phyloP scores from a whole-genome alignment of 768 basidiomycete genomes.

The Kwoniella botswanensis region DNA sequence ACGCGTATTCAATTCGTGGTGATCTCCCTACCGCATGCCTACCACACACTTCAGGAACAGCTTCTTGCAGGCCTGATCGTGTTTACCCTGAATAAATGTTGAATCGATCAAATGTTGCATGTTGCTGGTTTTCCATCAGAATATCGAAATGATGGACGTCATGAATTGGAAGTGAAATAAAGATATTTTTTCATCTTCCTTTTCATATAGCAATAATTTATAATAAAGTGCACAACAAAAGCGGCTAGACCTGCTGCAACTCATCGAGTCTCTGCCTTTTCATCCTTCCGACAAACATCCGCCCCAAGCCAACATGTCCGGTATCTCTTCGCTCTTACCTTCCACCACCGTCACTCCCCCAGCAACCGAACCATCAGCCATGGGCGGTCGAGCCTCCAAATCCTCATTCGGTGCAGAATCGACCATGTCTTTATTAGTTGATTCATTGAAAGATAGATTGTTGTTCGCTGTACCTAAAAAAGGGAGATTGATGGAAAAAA shows the following conservation, averaged over 20 bases:
- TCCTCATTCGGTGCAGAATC: slow-evolving; percentile 54
- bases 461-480: slow-evolving; percentile 98
- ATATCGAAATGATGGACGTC: slow-evolving; percentile 1
- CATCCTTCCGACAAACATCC: not conserved
- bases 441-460: slow-evolving; percentile 79
- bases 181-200: not conserved
- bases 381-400: slow-evolving; percentile 20
- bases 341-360: slow-evolving; percentile 18
- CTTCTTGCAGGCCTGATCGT: not conserved
- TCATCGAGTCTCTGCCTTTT: not conserved
- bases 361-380: slow-evolving; percentile 12
- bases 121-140: slow-evolving; percentile 1
- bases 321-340: slow-evolving; percentile 6
- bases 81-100: slow-evolving; percentile 8
- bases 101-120: slow-evolving; percentile 12
- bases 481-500: slow-evolving; percentile 92
- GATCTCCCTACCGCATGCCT: not conserved
- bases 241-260: not conserved
- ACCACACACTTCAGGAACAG: not conserved
- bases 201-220: not conserved
- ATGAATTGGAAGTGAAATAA: not conserved
- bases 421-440: slow-evolving; percentile 67
- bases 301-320: slow-evolving; percentile 1
- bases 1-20: not conserved
- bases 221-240: not conserved